Base-by-base conservation (phyloP, 768 basidiomycete genomes). In the Amanita pallidorosea region DNA sequence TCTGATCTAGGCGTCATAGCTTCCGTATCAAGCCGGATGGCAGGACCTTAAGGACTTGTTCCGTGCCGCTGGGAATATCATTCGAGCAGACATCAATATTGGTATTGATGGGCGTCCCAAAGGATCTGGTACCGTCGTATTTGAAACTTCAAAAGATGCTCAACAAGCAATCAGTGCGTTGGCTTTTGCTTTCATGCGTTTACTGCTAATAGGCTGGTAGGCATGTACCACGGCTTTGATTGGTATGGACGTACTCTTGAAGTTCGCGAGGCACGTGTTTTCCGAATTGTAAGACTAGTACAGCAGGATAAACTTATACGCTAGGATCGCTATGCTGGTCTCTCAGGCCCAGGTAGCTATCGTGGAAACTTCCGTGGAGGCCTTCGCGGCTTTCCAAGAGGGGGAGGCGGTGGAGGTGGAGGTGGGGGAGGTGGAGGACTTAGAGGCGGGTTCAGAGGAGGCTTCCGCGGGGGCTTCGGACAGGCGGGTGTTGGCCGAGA, bases 11-110 rank as follows among this genome's bases (percentile, higher is more conserved):
- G 22, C 11, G 35, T 35, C 49, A 5, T 56, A 97, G 94, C 69
- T 98, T 25, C 94, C 93, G 2, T 91, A 89, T 62, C 91, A 94
- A 69, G 93, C 92, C n/a, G 91, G 91, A 27, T 99, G 95, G 95
- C 95, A 99, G 64, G 95, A 98, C 64, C 70, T 98, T 51, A 98
- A 98, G 62, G 95, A 98, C 65, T 72, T 98, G 25, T 97, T 98
- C 83, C 83, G 95, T 51, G 81, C 89, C 25, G 89, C 95, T 41
- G 95, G 95, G 6, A 88, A 90, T 61, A 94, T 99, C 58, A 81
- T 97, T 56, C 83, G 95, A 42, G 92, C 95, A 51, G 95, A 98
- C 64, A 91, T 97, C 55, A 93, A 94, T 58, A 86, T 95, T 52
- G 90, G 88, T 53, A 81, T 83, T 18, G 92, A 96, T 65, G 94